Evolutionary conservation across 2,329 filamentous ascomycete genomes (phyloP).

Genomic region (Fusarium burgessii): DNA sequence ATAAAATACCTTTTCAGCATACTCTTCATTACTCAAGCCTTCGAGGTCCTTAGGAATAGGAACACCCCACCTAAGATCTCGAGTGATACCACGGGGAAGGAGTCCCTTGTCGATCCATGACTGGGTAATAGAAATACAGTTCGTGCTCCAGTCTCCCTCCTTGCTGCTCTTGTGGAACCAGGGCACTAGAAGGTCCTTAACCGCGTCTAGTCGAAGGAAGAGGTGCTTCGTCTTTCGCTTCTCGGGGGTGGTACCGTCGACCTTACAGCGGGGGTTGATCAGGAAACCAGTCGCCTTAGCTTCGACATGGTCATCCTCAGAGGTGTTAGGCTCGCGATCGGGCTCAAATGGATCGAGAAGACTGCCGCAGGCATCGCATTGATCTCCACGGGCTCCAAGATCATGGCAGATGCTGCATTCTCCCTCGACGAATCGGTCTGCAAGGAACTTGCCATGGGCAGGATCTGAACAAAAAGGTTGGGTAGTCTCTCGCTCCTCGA

Average conservation of each 20-base stretch:
- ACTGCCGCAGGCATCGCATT: constrained; percentile 80
- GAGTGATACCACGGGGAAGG: constrained; percentile 87
- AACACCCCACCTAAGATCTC: constrained; percentile 91
- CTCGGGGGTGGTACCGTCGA: constrained; percentile 85
- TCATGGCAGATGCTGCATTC: constrained; percentile 81
- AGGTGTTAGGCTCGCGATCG: constrained; percentile 52
- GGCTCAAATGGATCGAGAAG: constrained; percentile 77
- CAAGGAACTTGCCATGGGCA: constrained; percentile 79
- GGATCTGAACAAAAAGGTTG: constrained; percentile 86
- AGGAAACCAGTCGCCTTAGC: constrained; percentile 63
- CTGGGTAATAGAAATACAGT: constrained; percentile 80
- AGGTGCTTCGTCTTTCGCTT: constrained; percentile 88
- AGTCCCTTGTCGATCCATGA: constrained; percentile 87
- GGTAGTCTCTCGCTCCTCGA: constrained; percentile 86
- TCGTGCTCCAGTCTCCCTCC: constrained; percentile 81
- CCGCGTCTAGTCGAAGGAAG: constrained; percentile 86
- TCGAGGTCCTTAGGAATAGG: constrained; percentile 62
- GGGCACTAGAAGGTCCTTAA: constrained; percentile 79
- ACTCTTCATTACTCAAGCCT: constrained; percentile 65
- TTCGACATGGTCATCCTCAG: constrained; percentile 51
- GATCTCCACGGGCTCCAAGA: constrained; percentile 77
- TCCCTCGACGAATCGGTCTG: constrained; percentile 88
- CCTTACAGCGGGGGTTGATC: constrained; percentile 89
- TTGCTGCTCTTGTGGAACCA: constrained; percentile 82
- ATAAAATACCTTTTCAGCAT: constrained; percentile 80